Base-by-base conservation (phyloP, 2,329 filamentous ascomycete species). In the Claviceps purpurea region DNA sequence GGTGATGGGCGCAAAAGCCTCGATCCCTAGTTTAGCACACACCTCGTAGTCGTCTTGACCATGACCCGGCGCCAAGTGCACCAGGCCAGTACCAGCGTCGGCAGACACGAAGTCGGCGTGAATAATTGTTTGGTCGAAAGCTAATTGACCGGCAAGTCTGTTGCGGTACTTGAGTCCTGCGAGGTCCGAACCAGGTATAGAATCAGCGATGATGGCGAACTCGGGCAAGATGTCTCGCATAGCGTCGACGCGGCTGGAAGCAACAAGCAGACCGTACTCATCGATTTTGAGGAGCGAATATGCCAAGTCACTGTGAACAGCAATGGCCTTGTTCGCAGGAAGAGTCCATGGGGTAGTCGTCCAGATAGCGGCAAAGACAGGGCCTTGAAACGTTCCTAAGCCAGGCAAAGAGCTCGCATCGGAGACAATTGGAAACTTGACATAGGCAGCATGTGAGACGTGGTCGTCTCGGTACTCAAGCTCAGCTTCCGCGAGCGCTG, bases 311-410 rank as follows among this genome's bases (percentile, higher is more conserved):
- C 78, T 72, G 60, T 89, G 82, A 39, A 97, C 77, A 2, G 89
- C 90, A 64, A 98, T 89, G 0, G 88, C 90, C 63, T 81, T 82
- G 65, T 98, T 98, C 2, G 91, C 90, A 0, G 93, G 91, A 5
- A 98, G 73, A 0, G 93, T 98, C 93, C 93, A 98, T 0, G 93
- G 93, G 0, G 93, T 98, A 0, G 93, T 98, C 2, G 93, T 98
- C 93, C 93, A 98, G 50, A 97, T 87, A n/a, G 93, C 77, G n/a
- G 86, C 88, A 64, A 77, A 85, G 11, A 96, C 63, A 5, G 73
- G 69, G 4, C 74, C 73, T 5, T 67, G 58, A 22, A 78, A 64
- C 3, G 57, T 55, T 24, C 64, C 58, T 49, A 78, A 60, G 11
- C 64, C 65, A 0, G 67, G 61, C 2, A 68, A 57, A 4, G 57